Evolutionary conservation across 139 green algal genomes (phyloP).

Genomic region (Tetraselmis striata): DNA sequence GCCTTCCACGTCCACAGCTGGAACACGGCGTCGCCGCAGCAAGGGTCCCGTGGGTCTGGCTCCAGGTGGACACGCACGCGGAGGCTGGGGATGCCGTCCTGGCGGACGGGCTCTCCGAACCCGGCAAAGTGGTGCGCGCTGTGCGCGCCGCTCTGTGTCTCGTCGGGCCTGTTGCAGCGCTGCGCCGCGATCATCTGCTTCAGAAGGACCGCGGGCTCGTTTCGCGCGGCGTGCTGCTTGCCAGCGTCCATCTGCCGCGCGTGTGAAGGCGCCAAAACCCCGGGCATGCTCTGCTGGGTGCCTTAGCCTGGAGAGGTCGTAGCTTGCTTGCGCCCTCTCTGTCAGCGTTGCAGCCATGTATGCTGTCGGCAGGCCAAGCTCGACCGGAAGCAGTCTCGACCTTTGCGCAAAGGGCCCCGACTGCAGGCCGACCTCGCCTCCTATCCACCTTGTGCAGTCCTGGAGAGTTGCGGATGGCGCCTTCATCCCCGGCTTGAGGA

Average conservation of each 20-base stretch:
- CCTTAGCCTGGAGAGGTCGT: neutral
- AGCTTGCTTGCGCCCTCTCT: neutral
- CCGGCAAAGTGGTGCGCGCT: too few relatives aligned
- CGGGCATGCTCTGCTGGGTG: neutral
- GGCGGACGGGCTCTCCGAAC: too few relatives aligned
- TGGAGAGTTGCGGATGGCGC: neutral
- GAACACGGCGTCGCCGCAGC: neutral
- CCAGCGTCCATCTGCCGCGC: neutral
- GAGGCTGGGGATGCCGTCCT: neutral
- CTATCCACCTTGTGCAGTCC: neutral
- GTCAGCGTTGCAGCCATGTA: neutral
- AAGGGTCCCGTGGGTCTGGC: neutral
- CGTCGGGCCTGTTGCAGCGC: neutral
- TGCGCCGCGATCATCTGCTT: neutral
- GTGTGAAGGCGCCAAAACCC: neutral
- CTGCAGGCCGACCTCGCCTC: too few relatives aligned
- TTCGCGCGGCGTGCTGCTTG: neutral
- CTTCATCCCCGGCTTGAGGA: neutral
- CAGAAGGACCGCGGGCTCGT: neutral
- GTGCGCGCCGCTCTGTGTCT: neutral
- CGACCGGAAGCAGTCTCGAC: neutral
- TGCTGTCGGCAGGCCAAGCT: neutral
- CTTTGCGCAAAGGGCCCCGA: neutral
- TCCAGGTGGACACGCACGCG: neutral
- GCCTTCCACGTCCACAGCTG: neutral